phyloP scores from a whole-genome alignment of 1,284 basidiomycete species.

The Marasmius sp. region DNA sequence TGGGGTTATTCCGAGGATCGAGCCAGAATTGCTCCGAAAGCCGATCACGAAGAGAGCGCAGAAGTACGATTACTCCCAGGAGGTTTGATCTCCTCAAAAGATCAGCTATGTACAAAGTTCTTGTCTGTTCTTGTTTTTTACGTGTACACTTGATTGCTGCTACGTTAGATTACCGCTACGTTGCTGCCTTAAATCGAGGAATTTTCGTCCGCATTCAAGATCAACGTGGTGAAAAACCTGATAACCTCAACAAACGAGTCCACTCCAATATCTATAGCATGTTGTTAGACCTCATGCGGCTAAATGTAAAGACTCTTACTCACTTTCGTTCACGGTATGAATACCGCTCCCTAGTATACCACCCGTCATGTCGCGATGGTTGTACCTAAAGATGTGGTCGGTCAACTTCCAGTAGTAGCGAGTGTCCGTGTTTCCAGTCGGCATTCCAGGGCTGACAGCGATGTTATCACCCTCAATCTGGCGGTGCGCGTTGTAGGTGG shows the following conservation, averaged over 20 bases:
- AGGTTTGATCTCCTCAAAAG: not conserved
- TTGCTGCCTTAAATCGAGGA: not conserved
- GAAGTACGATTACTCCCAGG: not conserved
- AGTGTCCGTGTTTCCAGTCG: slow-evolving; percentile 37
- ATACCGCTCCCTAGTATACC: slow-evolving; percentile 32
- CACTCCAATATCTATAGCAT: not conserved
- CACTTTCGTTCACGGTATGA: slow-evolving; percentile 48
- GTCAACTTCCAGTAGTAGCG: slow-evolving; percentile 46
- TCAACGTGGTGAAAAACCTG: slow-evolving; percentile 24
- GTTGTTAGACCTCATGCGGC: not conserved
- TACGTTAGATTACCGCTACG: not conserved
- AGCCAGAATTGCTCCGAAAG: slow-evolving; percentile 34
- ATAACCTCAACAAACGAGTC: slow-evolving; percentile 11
- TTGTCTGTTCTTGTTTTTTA: slow-evolving; percentile 17
- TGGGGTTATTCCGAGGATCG: slow-evolving; percentile 71
- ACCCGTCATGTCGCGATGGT: slow-evolving; percentile 31
- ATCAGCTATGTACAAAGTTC: not conserved
- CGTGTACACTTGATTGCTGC: slow-evolving; percentile 15
- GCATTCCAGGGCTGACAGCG: slow-evolving; percentile 37
- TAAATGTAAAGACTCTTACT: not conserved
- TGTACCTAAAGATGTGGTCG: slow-evolving; percentile 47
- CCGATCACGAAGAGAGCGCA: not conserved
- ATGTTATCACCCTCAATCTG: slow-evolving; percentile 24
- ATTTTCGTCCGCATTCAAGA: slow-evolving; percentile 24
- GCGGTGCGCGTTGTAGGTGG: slow-evolving; percentile 29